Base-by-base conservation (phyloP, 805 yeast species). In the Starmerella roubikii region DNA sequence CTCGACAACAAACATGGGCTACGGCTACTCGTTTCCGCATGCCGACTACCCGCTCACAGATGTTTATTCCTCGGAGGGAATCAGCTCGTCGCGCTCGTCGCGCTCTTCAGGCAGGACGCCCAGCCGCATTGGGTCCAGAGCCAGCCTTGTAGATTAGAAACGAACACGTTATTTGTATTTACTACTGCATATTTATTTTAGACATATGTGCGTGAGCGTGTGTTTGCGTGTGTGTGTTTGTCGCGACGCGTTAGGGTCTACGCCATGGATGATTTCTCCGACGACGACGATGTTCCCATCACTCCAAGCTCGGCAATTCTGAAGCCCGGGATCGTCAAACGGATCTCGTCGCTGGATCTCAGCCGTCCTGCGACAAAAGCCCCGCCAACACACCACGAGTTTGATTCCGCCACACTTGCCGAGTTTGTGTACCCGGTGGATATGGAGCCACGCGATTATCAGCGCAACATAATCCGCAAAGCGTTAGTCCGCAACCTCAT, bases 391-490 rank as follows among this genome's bases (percentile, higher is more conserved):
- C 49, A 43, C 45, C 83, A 76, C 48, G 60, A 59, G 10, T 51
- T 78, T 30, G 58, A 69, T 46, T 35, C 44, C 3, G 60, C 55
- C 3, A 58, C 58, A 8, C 45, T 75, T 7, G 38, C 48, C 1
- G 62, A 72, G 0, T 82, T 76, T 52, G 61, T 83, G 0, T 91
- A 93, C 55, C 98, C 99, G 0, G 74, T 84, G 1, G 88, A 91
- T 52, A 72, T 72, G 46, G 80, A 81, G 44, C 66, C 78, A 0
- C 71, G 99, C 54, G 94, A 84, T 44, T 91, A 93, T 55, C 99
- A 91, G 60, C 75, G 67, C 53, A 76, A 77, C 47, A 85, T 91
- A 39, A 83, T 85, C 3, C 64, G 66, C 33, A 70, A 73, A 41
- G 77, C 95, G 0, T 62, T 91, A 27, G 74, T 71, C 51, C 66